Conservation (phyloP, 257 asterid species). For the Petunia axillaris region DNA sequence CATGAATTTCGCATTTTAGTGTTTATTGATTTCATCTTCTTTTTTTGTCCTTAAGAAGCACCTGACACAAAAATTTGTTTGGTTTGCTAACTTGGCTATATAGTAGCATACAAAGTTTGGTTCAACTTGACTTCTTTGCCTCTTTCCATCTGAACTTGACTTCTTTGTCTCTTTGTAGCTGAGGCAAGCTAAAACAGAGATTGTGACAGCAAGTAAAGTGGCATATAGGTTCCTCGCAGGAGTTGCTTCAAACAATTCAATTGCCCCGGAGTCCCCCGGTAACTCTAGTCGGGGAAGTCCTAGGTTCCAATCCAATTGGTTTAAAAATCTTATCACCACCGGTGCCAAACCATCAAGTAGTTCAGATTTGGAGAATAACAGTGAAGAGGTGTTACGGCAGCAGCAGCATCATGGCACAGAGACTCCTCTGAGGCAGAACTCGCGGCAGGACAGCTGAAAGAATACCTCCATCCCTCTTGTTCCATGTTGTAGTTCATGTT, state of each 20-base stretch:
- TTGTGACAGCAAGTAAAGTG: slow-evolving; percentile 85
- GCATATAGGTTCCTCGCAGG: slow-evolving; percentile 84
- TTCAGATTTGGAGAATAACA: slow-evolving; percentile 54
- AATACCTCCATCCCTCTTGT: not conserved
- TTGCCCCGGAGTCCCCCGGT: slow-evolving; percentile 56
- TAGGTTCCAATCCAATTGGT: slow-evolving; percentile 77
- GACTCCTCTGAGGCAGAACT: slow-evolving; percentile 41
- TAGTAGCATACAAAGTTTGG: not conserved
- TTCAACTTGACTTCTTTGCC: slow-evolving; percentile 16
- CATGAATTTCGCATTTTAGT: not conserved
- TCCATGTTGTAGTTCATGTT: slow-evolving; percentile 15
- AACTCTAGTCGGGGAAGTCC: slow-evolving; percentile 66
- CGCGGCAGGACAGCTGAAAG: slow-evolving; percentile 35
- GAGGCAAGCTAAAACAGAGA: slow-evolving; percentile 94
- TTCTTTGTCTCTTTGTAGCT: slow-evolving; percentile 56
- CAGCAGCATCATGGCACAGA: slow-evolving; percentile 42
- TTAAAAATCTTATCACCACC: slow-evolving; percentile 61
- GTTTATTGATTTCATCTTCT: not conserved
- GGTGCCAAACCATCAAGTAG: slow-evolving; percentile 75
- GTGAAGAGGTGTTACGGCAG: slow-evolving; percentile 44
- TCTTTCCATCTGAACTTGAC: slow-evolving; percentile 54
- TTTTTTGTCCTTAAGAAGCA: not conserved
- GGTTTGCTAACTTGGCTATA: not conserved
- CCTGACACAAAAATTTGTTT: not conserved
- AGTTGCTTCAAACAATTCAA: slow-evolving; percentile 69